These are phyloP conservation scores for Chaetomium globosum DNA, from an alignment of 2,329 filamentous ascomycete species.

Conservation along the genomic window DNA sequence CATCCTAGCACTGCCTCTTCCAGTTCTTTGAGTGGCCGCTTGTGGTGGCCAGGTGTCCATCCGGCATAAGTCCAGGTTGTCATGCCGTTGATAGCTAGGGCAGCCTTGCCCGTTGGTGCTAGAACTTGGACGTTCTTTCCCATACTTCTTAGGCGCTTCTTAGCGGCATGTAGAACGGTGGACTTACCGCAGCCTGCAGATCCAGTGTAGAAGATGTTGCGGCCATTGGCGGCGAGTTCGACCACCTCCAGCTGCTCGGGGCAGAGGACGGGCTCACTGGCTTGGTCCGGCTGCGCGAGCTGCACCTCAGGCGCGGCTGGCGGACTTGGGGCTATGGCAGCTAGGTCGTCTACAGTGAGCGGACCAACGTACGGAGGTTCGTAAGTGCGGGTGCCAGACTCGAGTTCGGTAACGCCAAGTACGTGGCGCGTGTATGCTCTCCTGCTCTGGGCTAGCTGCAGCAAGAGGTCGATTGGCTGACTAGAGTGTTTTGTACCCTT, in stretches of 20 bases:
- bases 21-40: constrained; percentile 45
- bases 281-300: neutral
- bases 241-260: constrained; percentile 54
- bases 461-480: neutral
- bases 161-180: constrained; percentile 56
- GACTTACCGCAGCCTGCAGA: constrained; percentile 64
- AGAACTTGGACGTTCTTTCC: constrained; percentile 52
- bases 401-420: neutral
- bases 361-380: neutral
- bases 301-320: too few relatives aligned
- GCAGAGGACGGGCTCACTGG: constrained; percentile 44
- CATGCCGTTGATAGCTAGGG: constrained; percentile 57
- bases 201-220: constrained; percentile 67
- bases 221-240: constrained; percentile 52
- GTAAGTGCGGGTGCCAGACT: neutral
- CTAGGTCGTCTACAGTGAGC: neutral
- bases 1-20: constrained; percentile 40
- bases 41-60: constrained; percentile 54
- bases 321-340: neutral
- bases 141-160: constrained; percentile 42
- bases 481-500: neutral
- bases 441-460: neutral
- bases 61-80: constrained; percentile 63
- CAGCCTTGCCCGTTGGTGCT: constrained; percentile 63
- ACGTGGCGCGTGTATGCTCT: neutral